Base-by-base conservation (phyloP, 768 basidiomycete genomes). In the Ramaria sp. region DNA sequence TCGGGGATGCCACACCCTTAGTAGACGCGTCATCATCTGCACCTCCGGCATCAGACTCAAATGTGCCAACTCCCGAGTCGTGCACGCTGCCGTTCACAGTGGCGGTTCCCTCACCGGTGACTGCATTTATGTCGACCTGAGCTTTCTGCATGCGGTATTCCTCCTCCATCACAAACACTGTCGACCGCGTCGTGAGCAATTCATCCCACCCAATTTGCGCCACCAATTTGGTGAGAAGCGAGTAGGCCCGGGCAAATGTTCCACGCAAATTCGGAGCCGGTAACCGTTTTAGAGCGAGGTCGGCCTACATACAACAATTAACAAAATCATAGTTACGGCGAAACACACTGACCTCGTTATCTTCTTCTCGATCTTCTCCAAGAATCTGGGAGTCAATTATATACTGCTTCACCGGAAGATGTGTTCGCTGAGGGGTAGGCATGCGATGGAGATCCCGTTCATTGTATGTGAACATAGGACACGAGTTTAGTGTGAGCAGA, bases 381-480 rank as follows among this genome's bases (percentile, higher is more conserved):
- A 99, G 75, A 41, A 98, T 91, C 37, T 70, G 70, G 13, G 73
- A 73, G 46, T 95, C 92, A 6, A 83, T 83, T 60, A 98, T 92
- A 46, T 86, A 81, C 54, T 84, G 79, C 61, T 86, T 87, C 67
- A 88, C 81, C 1, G 96, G 96, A 0, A 96, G 75, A 68, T 94
- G 91, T 6, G 93, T 78, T 59, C 84, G 82, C 1, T 85, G 74
- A 17, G 93, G 83, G 1, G 86, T 75, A 10, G 97, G 81, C 67
- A 79, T 82, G 3, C 93, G 81, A 67, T 99, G 96, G 2, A 85
- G 76, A 68, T 99, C 96, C 20, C 94, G 84, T 45, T 96, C 95
- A 65, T 96, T 96, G 73, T 89, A 98, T 7, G 96, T 98, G 72
- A 99, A 99, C 96, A 99, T 98, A 2, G 95, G 94, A 72, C 96